Evolutionary conservation across 2,329 filamentous ascomycete genomes (phyloP).

Genomic region (Apiospora arundinis): DNA sequence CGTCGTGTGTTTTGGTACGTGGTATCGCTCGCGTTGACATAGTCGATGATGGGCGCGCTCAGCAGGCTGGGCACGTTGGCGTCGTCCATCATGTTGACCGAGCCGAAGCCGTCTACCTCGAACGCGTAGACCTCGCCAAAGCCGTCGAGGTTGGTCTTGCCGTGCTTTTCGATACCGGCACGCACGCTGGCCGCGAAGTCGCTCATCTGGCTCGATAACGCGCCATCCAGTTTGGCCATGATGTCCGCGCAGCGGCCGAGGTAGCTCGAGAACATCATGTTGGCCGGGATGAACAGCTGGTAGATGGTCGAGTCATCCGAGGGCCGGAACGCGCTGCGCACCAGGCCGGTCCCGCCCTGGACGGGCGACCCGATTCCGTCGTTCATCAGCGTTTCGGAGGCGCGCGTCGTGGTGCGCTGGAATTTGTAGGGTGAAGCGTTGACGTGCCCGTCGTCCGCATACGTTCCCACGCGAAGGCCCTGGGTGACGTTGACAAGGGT

Average conservation of each 20-base stretch:
- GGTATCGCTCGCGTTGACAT: slow-evolving; percentile 61
- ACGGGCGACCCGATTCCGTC: slow-evolving; percentile 81
- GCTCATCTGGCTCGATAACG: slow-evolving; percentile 61
- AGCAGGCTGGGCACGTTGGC: slow-evolving; percentile 74
- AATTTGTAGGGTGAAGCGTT: slow-evolving; percentile 69
- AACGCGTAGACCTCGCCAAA: slow-evolving; percentile 77
- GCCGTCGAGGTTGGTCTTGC: slow-evolving; percentile 53
- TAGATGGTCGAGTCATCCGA: slow-evolving; percentile 88
- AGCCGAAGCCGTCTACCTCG: slow-evolving; percentile 78
- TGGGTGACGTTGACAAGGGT: slow-evolving; percentile 72
- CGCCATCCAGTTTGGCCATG: slow-evolving; percentile 48
- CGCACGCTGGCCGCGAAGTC: slow-evolving; percentile 67
- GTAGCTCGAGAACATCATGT: slow-evolving; percentile 80
- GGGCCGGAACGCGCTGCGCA: slow-evolving; percentile 87
- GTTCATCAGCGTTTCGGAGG: slow-evolving; percentile 83
- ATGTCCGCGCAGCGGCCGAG: slow-evolving; percentile 57
- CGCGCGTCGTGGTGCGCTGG: slow-evolving; percentile 71
- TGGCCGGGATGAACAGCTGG: slow-evolving; percentile 87
- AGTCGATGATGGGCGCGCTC: slow-evolving; percentile 69
- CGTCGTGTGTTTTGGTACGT: slow-evolving; percentile 80
- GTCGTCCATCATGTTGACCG: slow-evolving; percentile 71
- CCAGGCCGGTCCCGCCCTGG: slow-evolving; percentile 76
- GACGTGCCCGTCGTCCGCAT: slow-evolving; percentile 38
- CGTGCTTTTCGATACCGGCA: slow-evolving; percentile 63
- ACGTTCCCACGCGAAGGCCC: slow-evolving; percentile 74